Conservation (phyloP, 148 eudicot species). For the Rhododendron molle region DNA sequence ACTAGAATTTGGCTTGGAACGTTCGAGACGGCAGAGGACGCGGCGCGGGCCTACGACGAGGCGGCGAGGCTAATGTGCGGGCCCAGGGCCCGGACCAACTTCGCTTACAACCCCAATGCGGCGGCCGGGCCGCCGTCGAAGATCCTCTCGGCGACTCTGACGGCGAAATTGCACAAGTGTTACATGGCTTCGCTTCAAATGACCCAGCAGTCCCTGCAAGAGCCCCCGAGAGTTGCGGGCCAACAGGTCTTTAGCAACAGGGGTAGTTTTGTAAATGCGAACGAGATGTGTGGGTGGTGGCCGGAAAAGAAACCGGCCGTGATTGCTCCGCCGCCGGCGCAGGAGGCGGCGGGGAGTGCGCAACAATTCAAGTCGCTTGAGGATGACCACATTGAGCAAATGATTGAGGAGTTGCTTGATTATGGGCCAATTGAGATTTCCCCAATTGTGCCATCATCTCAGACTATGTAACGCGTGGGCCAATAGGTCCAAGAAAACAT, state of each 20-base stretch:
- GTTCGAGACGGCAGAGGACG: conserved; percentile 79
- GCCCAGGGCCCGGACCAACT: conserved; percentile 66
- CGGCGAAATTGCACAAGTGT: conserved; percentile 73
- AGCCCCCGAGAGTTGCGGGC: conserved; percentile 16
- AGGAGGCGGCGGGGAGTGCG: neutral
- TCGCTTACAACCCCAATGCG: conserved; percentile 65
- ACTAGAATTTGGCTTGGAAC: conserved; percentile 85
- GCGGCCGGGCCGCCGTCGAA: conserved; percentile 46
- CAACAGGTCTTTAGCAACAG: neutral
- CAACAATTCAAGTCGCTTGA: conserved; percentile 31
- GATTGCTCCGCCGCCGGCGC: neutral
- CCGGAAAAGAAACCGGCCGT: conserved; percentile 19
- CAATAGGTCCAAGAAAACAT: neutral
- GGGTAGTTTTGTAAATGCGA: neutral
- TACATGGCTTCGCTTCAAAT: conserved; percentile 69
- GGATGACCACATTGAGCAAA: conserved; percentile 67
- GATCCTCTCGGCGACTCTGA: conserved; percentile 66
- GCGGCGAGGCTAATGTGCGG: conserved; percentile 88
- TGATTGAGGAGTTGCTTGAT: conserved; percentile 62
- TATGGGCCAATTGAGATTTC: conserved; percentile 54
- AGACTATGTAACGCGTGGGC: neutral
- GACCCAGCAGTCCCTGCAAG: conserved; percentile 38
- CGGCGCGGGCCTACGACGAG: conserved; percentile 77
- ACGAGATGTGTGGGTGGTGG: conserved; percentile 16
- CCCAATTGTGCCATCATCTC: neutral